Conservation (phyloP, 495 filamentous ascomycete genomes). For the Penicillium roqueforti region DNA sequence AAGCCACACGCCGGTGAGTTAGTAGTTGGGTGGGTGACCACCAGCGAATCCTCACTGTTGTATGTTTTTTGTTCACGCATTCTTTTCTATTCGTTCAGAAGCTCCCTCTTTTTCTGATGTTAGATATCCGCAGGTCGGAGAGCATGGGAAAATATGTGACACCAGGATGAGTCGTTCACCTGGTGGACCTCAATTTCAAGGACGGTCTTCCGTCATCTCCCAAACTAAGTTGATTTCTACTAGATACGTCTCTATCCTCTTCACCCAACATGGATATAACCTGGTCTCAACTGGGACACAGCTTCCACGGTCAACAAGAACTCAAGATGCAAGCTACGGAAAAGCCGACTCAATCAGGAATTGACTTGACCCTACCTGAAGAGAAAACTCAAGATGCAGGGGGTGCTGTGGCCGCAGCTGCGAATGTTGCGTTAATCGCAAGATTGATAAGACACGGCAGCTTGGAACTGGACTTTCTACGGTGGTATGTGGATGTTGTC, state of each 20-base stretch:
- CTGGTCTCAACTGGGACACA: background rate
- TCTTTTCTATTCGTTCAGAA: no score
- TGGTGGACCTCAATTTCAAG: background rate
- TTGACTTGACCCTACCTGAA: background rate
- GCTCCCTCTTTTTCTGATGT: no score
- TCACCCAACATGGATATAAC: background rate
- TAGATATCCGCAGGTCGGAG: no score
- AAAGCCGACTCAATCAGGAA: background rate
- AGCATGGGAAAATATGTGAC: no score
- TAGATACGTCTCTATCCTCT: background rate
- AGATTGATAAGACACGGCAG: background rate
- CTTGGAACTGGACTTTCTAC: slow-evolving; percentile 9
- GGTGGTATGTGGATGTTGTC: slow-evolving; percentile 8
- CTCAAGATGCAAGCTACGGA: background rate
- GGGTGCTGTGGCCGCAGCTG: slow-evolving; percentile 7
- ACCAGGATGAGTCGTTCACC: background rate
- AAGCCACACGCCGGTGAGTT: no score
- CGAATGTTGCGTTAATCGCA: background rate
- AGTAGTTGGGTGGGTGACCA: no score
- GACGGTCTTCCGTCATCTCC: background rate
- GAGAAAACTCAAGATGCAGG: background rate
- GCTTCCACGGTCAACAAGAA: background rate
- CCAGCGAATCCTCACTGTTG: no score
- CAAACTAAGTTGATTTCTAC: no score
- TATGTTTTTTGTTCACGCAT: no score